phyloP scores from a whole-genome alignment of 1,284 basidiomycete species.

The Coniophora puteana region DNA sequence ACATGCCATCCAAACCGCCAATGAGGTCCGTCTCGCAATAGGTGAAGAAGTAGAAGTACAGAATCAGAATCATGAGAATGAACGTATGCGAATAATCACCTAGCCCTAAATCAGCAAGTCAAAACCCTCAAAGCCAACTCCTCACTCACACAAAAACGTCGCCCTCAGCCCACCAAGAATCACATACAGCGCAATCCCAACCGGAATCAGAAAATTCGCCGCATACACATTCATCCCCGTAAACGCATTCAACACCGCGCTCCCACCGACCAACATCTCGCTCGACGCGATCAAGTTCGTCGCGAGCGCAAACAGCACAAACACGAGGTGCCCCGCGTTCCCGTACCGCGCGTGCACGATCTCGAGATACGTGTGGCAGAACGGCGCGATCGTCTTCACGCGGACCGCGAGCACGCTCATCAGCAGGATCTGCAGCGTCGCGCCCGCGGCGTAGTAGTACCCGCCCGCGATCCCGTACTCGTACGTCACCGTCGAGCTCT shows the following conservation, averaged over 20 bases:
- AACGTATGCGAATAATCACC: slow-evolving; percentile 28
- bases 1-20: slow-evolving; percentile 22
- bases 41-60: slow-evolving; percentile 22
- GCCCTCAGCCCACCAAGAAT: slow-evolving; percentile 47
- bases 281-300: slow-evolving; percentile 62
- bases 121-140: slow-evolving; percentile 2
- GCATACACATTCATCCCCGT: slow-evolving; percentile 52
- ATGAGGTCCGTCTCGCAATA: slow-evolving; percentile 21
- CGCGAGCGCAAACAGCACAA: slow-evolving; percentile 35
- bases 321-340: slow-evolving; percentile 11
- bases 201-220: slow-evolving; percentile 59
- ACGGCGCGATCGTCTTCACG: slow-evolving; percentile 52
- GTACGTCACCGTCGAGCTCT: slow-evolving; percentile 32
- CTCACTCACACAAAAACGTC: slow-evolving; percentile 35
- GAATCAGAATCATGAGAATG: slow-evolving; percentile 25
- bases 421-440: slow-evolving; percentile 48
- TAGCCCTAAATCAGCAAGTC: slow-evolving; percentile 7
- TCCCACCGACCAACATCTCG: slow-evolving; percentile 57
- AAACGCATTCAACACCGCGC: slow-evolving; percentile 51
- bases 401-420: slow-evolving; percentile 25
- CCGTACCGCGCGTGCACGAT: slow-evolving; percentile 70
- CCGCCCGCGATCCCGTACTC: slow-evolving; percentile 33
- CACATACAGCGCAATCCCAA: slow-evolving; percentile 52
- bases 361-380: slow-evolving; percentile 58
- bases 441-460: slow-evolving; percentile 43